A percentile compares a stretch with the other conserved stretches of the same genome.
phyloP scores from a whole-genome alignment of 305 asterid genomes.

The Rubia tinctorum region DNA sequence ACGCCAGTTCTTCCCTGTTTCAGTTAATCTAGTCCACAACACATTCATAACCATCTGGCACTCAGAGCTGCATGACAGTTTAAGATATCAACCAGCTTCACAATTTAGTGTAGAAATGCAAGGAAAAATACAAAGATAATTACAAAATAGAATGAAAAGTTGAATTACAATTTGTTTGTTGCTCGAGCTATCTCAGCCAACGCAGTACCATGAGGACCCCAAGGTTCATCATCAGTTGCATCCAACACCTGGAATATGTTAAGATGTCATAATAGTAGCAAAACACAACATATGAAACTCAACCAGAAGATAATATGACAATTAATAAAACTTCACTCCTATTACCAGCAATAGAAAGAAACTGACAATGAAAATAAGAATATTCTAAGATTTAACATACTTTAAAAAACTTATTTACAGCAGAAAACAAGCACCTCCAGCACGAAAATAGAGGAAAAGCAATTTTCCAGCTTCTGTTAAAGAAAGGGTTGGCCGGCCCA shows the following conservation, averaged over 20 bases:
- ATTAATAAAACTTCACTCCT: background rate
- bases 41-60: conserved; percentile 93
- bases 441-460: background rate
- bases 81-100: conserved; percentile 32
- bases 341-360: background rate
- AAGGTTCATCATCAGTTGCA: conserved; percentile 97
- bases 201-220: conserved; percentile 99
- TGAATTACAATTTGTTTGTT: conserved; percentile 81
- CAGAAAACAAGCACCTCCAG: background rate
- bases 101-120: background rate
- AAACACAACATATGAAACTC: background rate
- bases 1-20: conserved; percentile 94
- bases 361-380: background rate
- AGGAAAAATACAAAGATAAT: conserved; percentile 14
- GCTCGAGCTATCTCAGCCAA: conserved; percentile 96
- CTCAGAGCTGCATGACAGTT: conserved; percentile 66
- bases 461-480: background rate
- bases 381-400: background rate
- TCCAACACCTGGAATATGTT: conserved; percentile 64
- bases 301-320: background rate
- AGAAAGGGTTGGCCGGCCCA: background rate
- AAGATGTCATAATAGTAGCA: conserved; percentile 15
- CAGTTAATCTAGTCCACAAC: conserved; percentile 88
- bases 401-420: background rate
- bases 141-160: conserved; percentile 18